These are phyloP conservation scores for Dendrothele bispora DNA, from an alignment of 768 basidiomycete species.

Conservation along the genomic window DNA sequence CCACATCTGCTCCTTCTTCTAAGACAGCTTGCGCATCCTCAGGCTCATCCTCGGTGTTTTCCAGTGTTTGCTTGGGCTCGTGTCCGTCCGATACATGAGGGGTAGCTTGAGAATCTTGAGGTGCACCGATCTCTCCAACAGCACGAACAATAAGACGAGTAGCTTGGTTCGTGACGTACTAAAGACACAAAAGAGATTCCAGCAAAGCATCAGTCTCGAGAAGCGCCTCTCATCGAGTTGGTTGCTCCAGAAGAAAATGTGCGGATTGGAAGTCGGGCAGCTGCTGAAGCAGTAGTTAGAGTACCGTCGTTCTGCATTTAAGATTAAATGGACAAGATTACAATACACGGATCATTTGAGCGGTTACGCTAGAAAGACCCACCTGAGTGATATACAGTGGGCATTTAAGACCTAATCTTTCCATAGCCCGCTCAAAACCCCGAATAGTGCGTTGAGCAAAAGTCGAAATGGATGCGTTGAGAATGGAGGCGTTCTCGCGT, in stretches of 20 bases:
- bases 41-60: slow-evolving; percentile 12
- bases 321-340: not conserved
- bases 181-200: slow-evolving; percentile 18
- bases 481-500: slow-evolving; percentile 67
- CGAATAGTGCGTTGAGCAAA: slow-evolving; percentile 58
- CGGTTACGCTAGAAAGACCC: not conserved
- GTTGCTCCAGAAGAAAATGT: slow-evolving; percentile 65
- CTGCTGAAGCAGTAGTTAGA: slow-evolving; percentile 46
- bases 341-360: not conserved
- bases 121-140: slow-evolving; percentile 47
- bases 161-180: slow-evolving; percentile 53
- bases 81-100: no score
- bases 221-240: slow-evolving; percentile 71
- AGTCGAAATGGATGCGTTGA: slow-evolving; percentile 62
- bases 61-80: not conserved
- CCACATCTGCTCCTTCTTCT: slow-evolving; percentile 16
- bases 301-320: slow-evolving; percentile 65
- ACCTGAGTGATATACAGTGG: slow-evolving; percentile 53
- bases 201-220: slow-evolving; percentile 47
- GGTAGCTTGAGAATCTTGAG: slow-evolving; percentile 11
- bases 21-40: slow-evolving; percentile 12
- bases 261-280: slow-evolving; percentile 57
- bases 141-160: slow-evolving; percentile 58
- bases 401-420: slow-evolving; percentile 45
- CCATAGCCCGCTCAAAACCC: slow-evolving; percentile 53